These are phyloP conservation scores for Linnemannia exigua DNA, from an alignment of 192 early-diverging fungal species.

Conservation along the genomic window DNA sequence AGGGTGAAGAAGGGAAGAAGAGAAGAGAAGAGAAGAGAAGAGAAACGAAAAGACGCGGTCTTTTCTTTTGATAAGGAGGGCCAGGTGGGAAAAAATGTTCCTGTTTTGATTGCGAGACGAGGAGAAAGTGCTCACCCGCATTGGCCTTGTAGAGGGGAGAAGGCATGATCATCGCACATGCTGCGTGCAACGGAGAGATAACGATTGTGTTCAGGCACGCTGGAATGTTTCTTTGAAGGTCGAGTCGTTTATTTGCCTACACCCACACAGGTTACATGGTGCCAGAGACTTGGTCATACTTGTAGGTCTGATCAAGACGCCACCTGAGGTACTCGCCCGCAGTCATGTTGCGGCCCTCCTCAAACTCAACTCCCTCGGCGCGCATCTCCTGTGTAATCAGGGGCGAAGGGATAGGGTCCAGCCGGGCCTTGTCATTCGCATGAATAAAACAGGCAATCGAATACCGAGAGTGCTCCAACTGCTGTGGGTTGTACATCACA, in stretches of 20 bases:
- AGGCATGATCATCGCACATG: neutral
- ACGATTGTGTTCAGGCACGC: neutral
- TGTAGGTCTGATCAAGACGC: conserved; percentile 59
- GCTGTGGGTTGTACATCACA: conserved; percentile 68
- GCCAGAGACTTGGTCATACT: conserved; percentile 1
- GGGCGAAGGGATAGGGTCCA: conserved; percentile 64
- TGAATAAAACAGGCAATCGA: conserved; percentile 77
- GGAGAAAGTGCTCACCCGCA: neutral
- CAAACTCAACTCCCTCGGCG: conserved; percentile 41
- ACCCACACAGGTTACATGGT: neutral
- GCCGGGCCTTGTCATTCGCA: conserved; percentile 59
- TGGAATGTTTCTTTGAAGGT: no score
- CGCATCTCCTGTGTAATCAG: conserved; percentile 44
- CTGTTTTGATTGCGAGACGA: conserved; percentile 9
- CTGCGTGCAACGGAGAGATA: neutral
- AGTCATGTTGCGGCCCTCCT: conserved; percentile 59
- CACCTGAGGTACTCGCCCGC: conserved; percentile 65
- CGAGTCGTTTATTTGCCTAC: neutral
- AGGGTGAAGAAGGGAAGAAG: neutral
- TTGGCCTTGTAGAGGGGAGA: neutral
- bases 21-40: conserved; percentile 1
- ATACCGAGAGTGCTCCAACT: conserved; percentile 65
- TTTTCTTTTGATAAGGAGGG: neutral
- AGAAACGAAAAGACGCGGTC: conserved; percentile 16
- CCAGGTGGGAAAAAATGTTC: neutral